Percentiles rank a stretch among this genome's conserved stretches.
Evolutionary conservation across 1,284 basidiomycete genomes (phyloP).

Genomic region (Anthracocystis walkeri): DNA sequence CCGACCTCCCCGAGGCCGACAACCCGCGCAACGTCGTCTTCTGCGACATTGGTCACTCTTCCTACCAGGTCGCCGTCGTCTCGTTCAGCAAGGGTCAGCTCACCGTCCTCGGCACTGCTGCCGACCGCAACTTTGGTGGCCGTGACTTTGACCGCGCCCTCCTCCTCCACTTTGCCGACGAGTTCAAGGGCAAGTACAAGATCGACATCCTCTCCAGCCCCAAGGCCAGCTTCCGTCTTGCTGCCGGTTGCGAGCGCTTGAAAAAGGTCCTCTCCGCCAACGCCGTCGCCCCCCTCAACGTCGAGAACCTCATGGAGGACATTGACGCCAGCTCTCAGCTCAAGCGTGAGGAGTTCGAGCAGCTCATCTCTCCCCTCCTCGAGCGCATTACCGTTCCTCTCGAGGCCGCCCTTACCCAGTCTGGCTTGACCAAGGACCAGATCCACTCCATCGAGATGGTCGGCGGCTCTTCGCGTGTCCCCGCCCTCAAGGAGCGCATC

Average conservation of each 20-base stretch:
- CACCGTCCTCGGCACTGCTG: slow-evolving; percentile 66
- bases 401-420: slow-evolving; percentile 62
- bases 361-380: slow-evolving; percentile 64
- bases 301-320: slow-evolving; percentile 69
- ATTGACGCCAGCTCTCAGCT: slow-evolving; percentile 67
- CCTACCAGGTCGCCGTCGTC: slow-evolving; percentile 69
- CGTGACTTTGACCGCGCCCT: slow-evolving; percentile 69
- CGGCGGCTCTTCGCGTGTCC: slow-evolving; percentile 67
- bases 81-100: slow-evolving; percentile 69
- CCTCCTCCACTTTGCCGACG: slow-evolving; percentile 67
- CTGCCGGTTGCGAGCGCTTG: slow-evolving; percentile 67
- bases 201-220: slow-evolving; percentile 68
- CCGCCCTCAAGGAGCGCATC: slow-evolving; percentile 67
- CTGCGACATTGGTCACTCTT: slow-evolving; percentile 69
- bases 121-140: slow-evolving; percentile 68
- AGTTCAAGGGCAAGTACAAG: slow-evolving; percentile 70
- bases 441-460: slow-evolving; percentile 68
- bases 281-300: slow-evolving; percentile 67
- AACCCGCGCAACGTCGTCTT: slow-evolving; percentile 68
- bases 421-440: slow-evolving; percentile 66
- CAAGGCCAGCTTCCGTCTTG: slow-evolving; percentile 68
- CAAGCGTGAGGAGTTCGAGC: slow-evolving; percentile 69
- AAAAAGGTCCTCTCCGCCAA: slow-evolving; percentile 70
- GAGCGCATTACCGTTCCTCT: slow-evolving; percentile 61
- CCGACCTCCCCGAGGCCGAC: slow-evolving; percentile 68